These are phyloP conservation scores for Lycium barbarum DNA, from an alignment of 257 asterid species.

Conservation along the genomic window DNA sequence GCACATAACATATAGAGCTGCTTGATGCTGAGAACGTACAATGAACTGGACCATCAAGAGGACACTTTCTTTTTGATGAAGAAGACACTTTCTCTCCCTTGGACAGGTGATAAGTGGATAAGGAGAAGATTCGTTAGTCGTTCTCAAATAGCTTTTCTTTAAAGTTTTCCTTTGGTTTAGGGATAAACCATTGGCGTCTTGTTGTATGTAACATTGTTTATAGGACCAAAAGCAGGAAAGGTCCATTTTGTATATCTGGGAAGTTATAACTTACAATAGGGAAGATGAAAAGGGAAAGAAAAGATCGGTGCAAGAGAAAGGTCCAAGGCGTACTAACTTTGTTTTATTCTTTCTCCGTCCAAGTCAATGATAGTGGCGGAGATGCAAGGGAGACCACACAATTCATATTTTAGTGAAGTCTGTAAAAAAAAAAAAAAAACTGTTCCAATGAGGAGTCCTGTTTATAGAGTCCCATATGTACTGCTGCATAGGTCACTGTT, in stretches of 20 bases:
- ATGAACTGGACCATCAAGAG: conserved; percentile 16
- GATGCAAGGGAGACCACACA: conserved; percentile 7
- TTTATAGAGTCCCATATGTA: neutral
- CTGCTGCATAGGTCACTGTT: neutral
- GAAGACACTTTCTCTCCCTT: neutral
- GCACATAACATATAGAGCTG: conserved; percentile 18
- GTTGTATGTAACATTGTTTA: conserved; percentile 16
- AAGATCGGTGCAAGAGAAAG: conserved; percentile 18
- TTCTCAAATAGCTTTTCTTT: neutral
- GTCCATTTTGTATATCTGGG: conserved; percentile 28
- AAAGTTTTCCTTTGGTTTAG: neutral
- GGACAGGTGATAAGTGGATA: conserved; percentile 23
- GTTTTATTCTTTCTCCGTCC: conserved; percentile 16
- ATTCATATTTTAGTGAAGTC: neutral
- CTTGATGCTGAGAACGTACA: neutral
- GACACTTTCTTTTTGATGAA: neutral
- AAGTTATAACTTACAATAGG: conserved; percentile 24
- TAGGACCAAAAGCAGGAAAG: conserved; percentile 18
- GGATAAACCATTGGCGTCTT: neutral
- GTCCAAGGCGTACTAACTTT: neutral
- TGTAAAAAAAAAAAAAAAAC: neutral
- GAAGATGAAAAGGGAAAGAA: conserved; percentile 6
- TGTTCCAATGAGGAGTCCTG: neutral
- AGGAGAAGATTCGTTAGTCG: neutral
- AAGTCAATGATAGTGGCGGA: neutral